Conservation (phyloP, 2,329 filamentous ascomycete genomes). For the Ophiostoma pallidulum region DNA sequence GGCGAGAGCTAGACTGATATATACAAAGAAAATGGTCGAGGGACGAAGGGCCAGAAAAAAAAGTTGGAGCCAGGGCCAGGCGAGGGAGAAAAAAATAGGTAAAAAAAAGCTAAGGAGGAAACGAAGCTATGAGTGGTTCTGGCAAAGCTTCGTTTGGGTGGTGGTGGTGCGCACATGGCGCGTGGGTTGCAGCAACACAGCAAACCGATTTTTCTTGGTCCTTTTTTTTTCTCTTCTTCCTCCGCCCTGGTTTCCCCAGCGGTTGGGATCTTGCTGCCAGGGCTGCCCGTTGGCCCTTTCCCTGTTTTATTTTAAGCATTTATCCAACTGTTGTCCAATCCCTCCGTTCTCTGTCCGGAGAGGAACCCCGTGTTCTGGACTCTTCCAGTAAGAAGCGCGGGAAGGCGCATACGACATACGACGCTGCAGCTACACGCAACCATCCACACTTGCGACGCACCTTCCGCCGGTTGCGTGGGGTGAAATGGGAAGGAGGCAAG, state of each 20-base stretch:
- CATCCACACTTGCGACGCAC: conserved; percentile 9
- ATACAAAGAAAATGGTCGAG: conserved; percentile 8
- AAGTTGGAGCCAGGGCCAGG: conserved; percentile 3
- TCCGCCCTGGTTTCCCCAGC: no score
- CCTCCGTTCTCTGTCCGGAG: not conserved
- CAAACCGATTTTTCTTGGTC: conserved; percentile 2
- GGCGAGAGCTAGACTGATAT: conserved; percentile 16
- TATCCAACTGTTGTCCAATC: not conserved
- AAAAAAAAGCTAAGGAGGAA: not conserved
- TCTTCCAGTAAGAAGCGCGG: not conserved
- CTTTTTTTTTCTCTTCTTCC: not conserved
- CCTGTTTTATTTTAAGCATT: not conserved
- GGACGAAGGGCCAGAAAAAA: conserved; percentile 5
- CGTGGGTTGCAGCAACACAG: conserved; percentile 6
- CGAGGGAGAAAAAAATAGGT: conserved; percentile 2
- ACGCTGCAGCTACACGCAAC: conserved; percentile 10
- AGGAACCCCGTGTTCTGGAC: not conserved
- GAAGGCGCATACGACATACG: conserved; percentile 11
- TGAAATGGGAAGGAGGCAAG: not conserved
- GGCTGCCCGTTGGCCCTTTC: not conserved
- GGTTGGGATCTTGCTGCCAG: not conserved
- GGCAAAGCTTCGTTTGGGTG: conserved; percentile 14
- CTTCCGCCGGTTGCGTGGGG: conserved; percentile 14
- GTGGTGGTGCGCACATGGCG: no score
- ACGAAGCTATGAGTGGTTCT: conserved; percentile 15